Evolutionary conservation across 192 early-diverging fungal species (phyloP).

Genomic region (Umbelopsis isabellina): DNA sequence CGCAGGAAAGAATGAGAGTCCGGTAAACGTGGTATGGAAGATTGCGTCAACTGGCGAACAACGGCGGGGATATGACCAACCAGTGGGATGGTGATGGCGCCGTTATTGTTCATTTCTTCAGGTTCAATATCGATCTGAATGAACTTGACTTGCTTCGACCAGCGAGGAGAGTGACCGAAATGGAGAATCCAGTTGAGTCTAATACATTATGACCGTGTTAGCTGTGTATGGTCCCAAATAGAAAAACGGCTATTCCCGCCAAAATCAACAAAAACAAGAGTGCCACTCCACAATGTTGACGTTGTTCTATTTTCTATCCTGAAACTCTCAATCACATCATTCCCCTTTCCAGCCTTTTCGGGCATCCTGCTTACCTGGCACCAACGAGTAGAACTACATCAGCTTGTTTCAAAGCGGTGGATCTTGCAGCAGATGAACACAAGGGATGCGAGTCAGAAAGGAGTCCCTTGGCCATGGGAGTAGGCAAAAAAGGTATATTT

Average conservation of each 20-base stretch:
- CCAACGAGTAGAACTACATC: conserved; percentile 74
- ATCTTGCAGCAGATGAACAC: conserved; percentile 67
- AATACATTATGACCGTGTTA: background rate
- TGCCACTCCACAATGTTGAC: too few species aligned
- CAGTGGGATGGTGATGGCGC: conserved; percentile 50
- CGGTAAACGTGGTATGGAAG: background rate
- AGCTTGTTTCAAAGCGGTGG: conserved; percentile 61
- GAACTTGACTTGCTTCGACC: conserved; percentile 55
- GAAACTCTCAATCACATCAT: too few species aligned
- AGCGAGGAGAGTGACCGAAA: conserved; percentile 63
- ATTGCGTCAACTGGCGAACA: conserved; percentile 50
- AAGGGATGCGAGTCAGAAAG: conserved; percentile 63
- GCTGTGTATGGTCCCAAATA: too few species aligned
- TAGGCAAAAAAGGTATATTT: conserved; percentile 71
- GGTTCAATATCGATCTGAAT: conserved; percentile 73
- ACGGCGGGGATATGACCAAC: conserved; percentile 64
- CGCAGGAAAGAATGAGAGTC: conserved; percentile 31
- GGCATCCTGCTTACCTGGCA: conserved; percentile 38
- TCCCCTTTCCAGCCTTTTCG: too few species aligned
- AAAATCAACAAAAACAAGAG: too few species aligned
- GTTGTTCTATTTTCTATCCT: too few species aligned
- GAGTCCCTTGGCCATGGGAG: conserved; percentile 76
- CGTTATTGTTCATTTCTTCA: conserved; percentile 67
- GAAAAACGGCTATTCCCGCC: too few species aligned
- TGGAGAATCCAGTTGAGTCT: conserved; percentile 79